Evolutionary conservation across 1,284 basidiomycete genomes (phyloP), one percentile per base, ranked within the genome.

Genomic region (Puccinia triticina): DNA sequence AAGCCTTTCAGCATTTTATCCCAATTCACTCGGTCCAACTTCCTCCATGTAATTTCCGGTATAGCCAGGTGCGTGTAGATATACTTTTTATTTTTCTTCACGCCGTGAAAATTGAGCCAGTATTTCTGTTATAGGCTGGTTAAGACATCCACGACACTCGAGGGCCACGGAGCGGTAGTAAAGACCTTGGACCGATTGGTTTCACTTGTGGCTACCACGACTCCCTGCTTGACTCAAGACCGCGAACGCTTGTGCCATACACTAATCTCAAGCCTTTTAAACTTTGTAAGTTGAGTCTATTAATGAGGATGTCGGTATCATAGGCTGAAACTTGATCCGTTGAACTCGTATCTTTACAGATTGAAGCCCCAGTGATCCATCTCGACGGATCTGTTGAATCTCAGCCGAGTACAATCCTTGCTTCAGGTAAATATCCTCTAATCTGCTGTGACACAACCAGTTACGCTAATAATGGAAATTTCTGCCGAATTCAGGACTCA

Each of bases 1-100:
- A 57, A 46, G 40, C 78, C 78, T 74, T 81, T 73, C 21, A 81
- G 74, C 32, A n/a, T 81, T 3, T 18, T 73, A 26, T 71, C 53
- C 29, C 78, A 81, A 59, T 64, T 81, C n/a, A 72, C 50, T 72
- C 43, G 78, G n/a, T 55, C 78, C 18, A 43, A 67, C 29, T 61
- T 81, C 40, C 69, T 81, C 48, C 69, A 43, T 8, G 53, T 59
- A 2, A 81, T 37, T n/a, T 57, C 69, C 14, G 59, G 67, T 10
- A 48, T 81, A 12, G 43, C 69, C 2, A 81, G 71, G 78, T 74
- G 10, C 23, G 37, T 64, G n/a, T 21, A 12, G n/a, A n/a, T n/a
- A 14, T 50, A 40, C 4, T 71, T 7, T 57, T 59, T 8, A 46
- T 29, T 48, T 72, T 23, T 74, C 29, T 59, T 16, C 26, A 26